Evolutionary conservation across 2,329 filamentous ascomycete species (phyloP).

Genomic region (Pseudogymnoascus destructans): DNA sequence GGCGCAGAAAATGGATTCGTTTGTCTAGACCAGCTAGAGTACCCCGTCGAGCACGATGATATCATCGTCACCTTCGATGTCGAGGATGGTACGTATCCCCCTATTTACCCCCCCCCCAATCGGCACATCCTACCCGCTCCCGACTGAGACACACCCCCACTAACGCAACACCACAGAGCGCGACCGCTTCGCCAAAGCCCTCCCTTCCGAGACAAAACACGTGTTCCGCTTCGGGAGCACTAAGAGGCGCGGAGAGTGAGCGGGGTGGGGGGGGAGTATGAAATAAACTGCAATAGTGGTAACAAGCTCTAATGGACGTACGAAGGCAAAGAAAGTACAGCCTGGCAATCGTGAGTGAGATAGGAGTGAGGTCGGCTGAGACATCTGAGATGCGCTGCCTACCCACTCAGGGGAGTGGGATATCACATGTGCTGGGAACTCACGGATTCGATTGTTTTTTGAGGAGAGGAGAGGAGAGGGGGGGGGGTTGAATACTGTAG

Average conservation of each 20-base stretch:
- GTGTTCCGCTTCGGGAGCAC: constrained; percentile 4
- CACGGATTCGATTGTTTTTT: neutral
- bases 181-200: constrained; percentile 6
- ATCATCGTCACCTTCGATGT: constrained; percentile 69
- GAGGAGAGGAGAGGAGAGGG: neutral
- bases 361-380: neutral
- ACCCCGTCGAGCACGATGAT: constrained; percentile 80
- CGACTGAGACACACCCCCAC: neutral
- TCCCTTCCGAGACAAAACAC: constrained; percentile 6
- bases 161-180: neutral
- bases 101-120: neutral
- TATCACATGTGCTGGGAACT: neutral
- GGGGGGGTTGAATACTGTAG: neutral
- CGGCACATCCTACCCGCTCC: neutral
- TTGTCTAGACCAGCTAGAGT: constrained; percentile 70
- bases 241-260: neutral
- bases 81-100: constrained; percentile 49
- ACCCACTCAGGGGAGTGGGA: neutral
- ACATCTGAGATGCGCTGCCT: neutral
- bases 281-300: too few relatives aligned
- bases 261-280: too few relatives aligned
- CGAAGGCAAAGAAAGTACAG: too few relatives aligned
- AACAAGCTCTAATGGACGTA: too few relatives aligned
- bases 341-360: too few relatives aligned
- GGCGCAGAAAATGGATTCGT: constrained; percentile 51